These are phyloP conservation scores for Monilinia polystroma DNA, from an alignment of 2,329 filamentous ascomycete species.

Conservation along the genomic window DNA sequence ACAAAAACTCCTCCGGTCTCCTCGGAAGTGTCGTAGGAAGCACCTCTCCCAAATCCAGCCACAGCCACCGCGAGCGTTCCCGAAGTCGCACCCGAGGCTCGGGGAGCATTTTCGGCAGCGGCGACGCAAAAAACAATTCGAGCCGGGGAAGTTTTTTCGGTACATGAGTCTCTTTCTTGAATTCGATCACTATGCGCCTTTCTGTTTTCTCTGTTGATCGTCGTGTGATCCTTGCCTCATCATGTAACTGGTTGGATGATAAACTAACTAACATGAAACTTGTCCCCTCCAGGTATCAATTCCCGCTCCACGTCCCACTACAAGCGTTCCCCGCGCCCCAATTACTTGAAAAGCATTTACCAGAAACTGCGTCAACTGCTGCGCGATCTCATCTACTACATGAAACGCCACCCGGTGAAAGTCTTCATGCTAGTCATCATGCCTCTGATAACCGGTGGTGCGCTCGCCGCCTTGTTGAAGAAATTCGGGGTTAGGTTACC, in stretches of 20 bases:
- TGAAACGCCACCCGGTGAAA: constrained; percentile 79
- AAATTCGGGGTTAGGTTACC: constrained; percentile 80
- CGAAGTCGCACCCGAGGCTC: constrained; percentile 41
- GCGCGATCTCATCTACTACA: constrained; percentile 77
- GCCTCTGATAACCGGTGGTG: constrained; percentile 82
- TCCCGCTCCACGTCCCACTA: constrained; percentile 55
- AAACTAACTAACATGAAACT: background rate
- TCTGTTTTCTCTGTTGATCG: background rate
- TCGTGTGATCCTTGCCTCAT: background rate
- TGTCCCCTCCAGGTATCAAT: constrained; percentile 1
- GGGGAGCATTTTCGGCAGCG: constrained; percentile 44
- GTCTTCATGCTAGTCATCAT: constrained; percentile 85
- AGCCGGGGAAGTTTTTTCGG: constrained; percentile 46
- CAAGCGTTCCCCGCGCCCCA: constrained; percentile 76
- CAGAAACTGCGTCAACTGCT: constrained; percentile 76
- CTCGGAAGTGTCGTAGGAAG: background rate
- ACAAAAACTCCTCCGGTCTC: constrained; percentile 20
- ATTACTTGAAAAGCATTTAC: constrained; percentile 72
- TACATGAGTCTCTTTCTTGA: background rate
- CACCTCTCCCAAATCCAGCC: constrained; percentile 23
- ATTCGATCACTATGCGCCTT: background rate
- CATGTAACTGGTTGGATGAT: background rate
- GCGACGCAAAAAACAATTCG: constrained; percentile 43
- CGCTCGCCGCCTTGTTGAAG: constrained; percentile 72
- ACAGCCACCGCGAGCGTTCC: constrained; percentile 23